A percentile compares a stretch with the other conserved stretches of the same genome.
phyloP scores from a whole-genome alignment of 208 protist species.

The Leishmania aethiopica region DNA sequence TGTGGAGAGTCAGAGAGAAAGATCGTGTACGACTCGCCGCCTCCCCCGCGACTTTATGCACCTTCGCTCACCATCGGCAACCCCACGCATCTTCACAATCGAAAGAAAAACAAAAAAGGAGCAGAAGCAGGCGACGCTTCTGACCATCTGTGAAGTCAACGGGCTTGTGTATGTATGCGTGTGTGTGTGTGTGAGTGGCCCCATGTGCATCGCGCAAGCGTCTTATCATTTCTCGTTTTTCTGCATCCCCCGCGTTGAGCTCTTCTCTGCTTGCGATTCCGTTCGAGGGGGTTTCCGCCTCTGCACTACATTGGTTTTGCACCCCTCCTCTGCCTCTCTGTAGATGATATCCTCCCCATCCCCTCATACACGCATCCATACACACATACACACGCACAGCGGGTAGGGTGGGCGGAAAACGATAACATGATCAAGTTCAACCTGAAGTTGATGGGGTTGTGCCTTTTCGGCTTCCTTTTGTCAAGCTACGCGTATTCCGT shows the following conservation, averaged over 20 bases:
- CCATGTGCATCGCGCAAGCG: neutral
- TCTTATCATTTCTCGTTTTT: neutral
- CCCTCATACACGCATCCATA: neutral
- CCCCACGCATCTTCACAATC: neutral
- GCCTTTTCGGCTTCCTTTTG: slow-evolving; percentile 50
- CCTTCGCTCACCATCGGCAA: neutral
- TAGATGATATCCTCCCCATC: no score
- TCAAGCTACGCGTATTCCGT: slow-evolving; percentile 76
- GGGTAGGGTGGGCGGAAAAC: no score
- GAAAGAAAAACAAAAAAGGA: neutral
- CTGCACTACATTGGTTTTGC: neutral
- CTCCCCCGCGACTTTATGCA: neutral
- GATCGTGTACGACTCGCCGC: no score
- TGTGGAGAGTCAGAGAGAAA: neutral
- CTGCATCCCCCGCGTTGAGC: no score
- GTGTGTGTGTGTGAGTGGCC: neutral
- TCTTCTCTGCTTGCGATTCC: neutral
- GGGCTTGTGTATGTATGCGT: neutral
- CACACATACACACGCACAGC: no score
- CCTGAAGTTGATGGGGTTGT: slow-evolving; percentile 36
- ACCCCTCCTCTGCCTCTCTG: neutral
- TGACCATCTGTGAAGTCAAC: neutral
- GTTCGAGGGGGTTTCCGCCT: neutral
- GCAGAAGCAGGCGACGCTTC: neutral
- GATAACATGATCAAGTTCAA: slow-evolving; percentile 13